Base-by-base conservation (phyloP, 257 asterid genomes). In the Nicotiana obtusifolia region DNA sequence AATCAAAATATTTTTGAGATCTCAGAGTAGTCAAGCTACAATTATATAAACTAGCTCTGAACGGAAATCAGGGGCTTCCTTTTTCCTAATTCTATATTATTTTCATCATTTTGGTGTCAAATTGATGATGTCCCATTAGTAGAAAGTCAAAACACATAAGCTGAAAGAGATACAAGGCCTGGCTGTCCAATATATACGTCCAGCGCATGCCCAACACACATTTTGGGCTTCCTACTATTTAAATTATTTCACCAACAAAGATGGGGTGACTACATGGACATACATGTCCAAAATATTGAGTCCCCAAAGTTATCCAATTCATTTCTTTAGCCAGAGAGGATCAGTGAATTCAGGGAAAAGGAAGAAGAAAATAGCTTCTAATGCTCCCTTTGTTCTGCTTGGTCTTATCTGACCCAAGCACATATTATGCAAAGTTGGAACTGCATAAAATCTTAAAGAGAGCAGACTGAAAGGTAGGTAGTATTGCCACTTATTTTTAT, bases 1-100 rank as follows among this genome's bases (percentile, higher is more conserved):
- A 87, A 80, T 79, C 67, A 47, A 80, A 15, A 22, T 31, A 71
- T n/a, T 20, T 68, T 81, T 31, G 52, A 82, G n/a, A 60, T 61
- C 71, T 19, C 26, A 66, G 33, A 49, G 19, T 54, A 67, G 49
- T 66, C 60, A 4, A 66, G 15, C 19, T 10, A 75, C 62, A 26
- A 75, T 24, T 49, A 75, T 30, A 41, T 7, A 24, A 60, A 68
- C 54, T 30, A 73, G 30, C 47, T 66, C 81, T 76, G 54, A 80
- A n/a, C 16, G 62, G 68, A 82, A 80, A 75, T 15, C 41, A 75
- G 62, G 28, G 41, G 16, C 4, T 71, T 73, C 41, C 22, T 15
- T 49, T 75, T 47, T 15, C 41, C 44, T 26, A 53, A 73, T 49
- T 20, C 80, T 75, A 49, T 26, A 22, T 28, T 64, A 17, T 64